Base-by-base conservation (phyloP, 148 eudicot species). In the Linanthus parryae region DNA sequence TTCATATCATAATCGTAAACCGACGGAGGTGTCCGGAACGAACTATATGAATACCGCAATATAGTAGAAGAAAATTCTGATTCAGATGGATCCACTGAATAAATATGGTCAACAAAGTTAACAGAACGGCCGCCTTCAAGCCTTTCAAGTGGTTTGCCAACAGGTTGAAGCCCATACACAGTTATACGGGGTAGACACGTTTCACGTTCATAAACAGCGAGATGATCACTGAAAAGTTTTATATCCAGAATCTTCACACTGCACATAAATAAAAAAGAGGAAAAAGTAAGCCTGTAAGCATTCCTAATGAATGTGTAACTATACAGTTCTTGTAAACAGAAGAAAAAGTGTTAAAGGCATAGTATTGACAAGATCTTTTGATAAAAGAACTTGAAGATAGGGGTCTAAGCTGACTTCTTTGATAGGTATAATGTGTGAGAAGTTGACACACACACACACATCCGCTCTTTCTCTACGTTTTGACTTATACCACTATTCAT, bases 1-100 rank as follows among this genome's bases (percentile, higher is more conserved):
- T 73, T 73, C 98, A 91, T 83, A 71, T 86, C 98, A 75, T 86
- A 79, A 66, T 86, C 94, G 51, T 63, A 83, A 23, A 87, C 82
- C 38, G 98, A 83, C 20, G 41, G 61, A 12, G 98, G 95, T 29
- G 94, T 86, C 75, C 84, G 83, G 79, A 91, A 36, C 24, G 98
- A 91, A 74, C 89, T 83, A 66, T 83, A 86, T n/a, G 59, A 54
- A 73, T 73, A 81, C 46, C 95, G 77, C 64, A 91, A 59, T 64
- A 86, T 54, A 34, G 66, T 74, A 63, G 98, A 91, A 56, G 69
- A 67, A 67, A 70, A 86, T 54, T 75, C 68, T 5, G 98, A 91
- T 57, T 76, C 82, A 47, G 62, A 57, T 26, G 63, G 68, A 58
- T 69, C 65, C 50, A 79, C 74, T 25, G 78, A 79, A 56, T 86